Conservation (phyloP, 805 yeast genomes). For the Yarrowia sp. region DNA sequence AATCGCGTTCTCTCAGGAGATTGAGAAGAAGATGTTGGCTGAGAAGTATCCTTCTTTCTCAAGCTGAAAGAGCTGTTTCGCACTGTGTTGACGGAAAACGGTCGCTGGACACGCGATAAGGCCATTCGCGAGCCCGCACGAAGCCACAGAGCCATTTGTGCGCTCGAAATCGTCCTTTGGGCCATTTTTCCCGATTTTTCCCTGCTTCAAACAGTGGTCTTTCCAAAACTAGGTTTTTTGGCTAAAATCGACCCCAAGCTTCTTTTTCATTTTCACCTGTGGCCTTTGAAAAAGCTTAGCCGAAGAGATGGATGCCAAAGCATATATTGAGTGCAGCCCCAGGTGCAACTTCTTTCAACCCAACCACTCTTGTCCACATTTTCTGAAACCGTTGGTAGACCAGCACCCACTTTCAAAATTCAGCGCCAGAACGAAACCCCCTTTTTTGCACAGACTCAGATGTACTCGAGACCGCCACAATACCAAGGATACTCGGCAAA, state of each 20-base stretch:
- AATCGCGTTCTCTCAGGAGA: conserved; percentile 70
- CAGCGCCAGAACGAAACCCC: conserved; percentile 20
- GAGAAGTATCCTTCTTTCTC: neutral
- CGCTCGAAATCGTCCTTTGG: neutral
- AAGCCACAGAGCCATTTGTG: neutral
- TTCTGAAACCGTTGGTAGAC: neutral
- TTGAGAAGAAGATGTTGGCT: neutral
- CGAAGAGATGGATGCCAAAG: neutral
- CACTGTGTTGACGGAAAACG: neutral
- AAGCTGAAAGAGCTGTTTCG: neutral
- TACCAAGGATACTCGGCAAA: conserved; percentile 20
- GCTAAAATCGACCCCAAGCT: neutral
- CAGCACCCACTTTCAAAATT: conserved; percentile 8
- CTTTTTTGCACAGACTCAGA: conserved; percentile 15
- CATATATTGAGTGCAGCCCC: neutral
- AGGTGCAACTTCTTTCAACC: neutral
- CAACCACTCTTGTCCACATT: neutral
- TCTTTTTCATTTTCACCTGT: neutral
- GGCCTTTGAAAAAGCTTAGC: neutral
- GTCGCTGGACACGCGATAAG: neutral
- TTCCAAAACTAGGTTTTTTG: too few species aligned
- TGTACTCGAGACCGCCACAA: conserved; percentile 24
- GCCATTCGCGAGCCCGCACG: neutral
- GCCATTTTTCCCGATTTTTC: too few species aligned
- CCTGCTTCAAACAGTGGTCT: too few species aligned